These are phyloP conservation scores for Malassezia nana DNA, from an alignment of 1,284 basidiomycete species.

Conservation along the genomic window DNA sequence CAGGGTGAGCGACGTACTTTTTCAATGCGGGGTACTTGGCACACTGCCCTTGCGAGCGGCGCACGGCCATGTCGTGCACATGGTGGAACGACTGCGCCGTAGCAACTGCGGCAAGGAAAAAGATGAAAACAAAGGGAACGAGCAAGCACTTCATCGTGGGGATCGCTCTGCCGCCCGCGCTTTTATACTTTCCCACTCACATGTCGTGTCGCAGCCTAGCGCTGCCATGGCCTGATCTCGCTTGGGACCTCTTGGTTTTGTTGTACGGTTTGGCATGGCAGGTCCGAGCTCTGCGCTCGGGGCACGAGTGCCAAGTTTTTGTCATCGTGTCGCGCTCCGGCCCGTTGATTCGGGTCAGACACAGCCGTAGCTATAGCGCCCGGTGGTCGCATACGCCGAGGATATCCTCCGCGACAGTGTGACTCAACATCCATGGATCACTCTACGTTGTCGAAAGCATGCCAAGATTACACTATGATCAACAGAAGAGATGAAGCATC, in stretches of 20 bases:
- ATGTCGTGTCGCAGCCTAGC: not conserved
- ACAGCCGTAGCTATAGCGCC: too few species aligned
- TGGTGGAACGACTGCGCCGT: not conserved
- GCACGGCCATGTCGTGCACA: not conserved
- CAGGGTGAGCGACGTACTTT: not conserved
- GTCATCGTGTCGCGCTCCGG: too few species aligned
- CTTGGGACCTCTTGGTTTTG: too few species aligned
- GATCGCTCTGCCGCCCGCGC: not conserved
- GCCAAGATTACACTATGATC: not conserved
- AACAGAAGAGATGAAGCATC: conserved; percentile 7
- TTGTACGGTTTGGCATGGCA: too few species aligned
- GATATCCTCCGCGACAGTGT: too few species aligned
- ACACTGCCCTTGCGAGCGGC: not conserved
- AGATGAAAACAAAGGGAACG: not conserved
- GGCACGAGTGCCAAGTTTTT: too few species aligned
- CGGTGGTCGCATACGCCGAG: too few species aligned
- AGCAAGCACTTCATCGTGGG: not conserved
- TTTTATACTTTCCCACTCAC: not conserved
- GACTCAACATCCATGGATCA: too few species aligned
- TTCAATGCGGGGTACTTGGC: conserved; percentile 3
- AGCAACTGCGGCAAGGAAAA: not conserved
- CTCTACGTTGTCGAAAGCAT: too few species aligned
- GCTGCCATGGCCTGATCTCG: too few species aligned
- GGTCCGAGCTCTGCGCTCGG: too few species aligned
- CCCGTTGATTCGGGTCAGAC: too few species aligned